Base-by-base conservation (phyloP, 2,329 filamentous ascomycete genomes). In the Neofusicoccum laricinum region DNA sequence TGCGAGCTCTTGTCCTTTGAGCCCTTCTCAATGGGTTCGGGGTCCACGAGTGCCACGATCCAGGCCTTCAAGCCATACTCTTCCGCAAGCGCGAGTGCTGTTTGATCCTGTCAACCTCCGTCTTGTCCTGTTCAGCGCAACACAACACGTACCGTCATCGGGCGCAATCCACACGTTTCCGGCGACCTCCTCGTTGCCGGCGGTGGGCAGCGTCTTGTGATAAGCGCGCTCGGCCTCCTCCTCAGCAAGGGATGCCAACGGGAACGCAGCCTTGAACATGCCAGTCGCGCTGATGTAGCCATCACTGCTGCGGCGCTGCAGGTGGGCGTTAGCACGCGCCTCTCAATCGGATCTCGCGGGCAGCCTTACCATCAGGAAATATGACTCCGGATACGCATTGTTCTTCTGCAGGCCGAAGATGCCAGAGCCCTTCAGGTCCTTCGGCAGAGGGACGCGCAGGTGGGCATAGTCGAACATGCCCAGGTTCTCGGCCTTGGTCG, bases 131-230 rank as follows among this genome's bases (percentile, higher is more conserved):
- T 15, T 14, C 17, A 12, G 41, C n/a, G 15, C n/a, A 21, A 11
- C 8, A 11, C 4, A 25, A 21, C 15, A 55, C 73, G 65, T 81
- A 90, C 87, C 87, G 75, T 86, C 81, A 68, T 89, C 84, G 5
- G 94, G 93, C 51, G 92, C 88, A 58, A 98, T 93, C 95, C 95
- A 99, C 61, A 99, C 88, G 77, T 97, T 99, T 50, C 95, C 95
- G 30, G 95, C 95, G 34, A 95, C 93, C 82, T 98, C 95, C 74
- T 98, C 93, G 64, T 85, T 84, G 71, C 93, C 96, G 10, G 93
- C 96, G 34, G 90, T 90, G 38, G 86, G 79, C 32, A 95, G 88
- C 6, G 85, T 86, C 81, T 97, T 97, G 79, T 99, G 89, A 78
- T 92, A 93, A 71, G 85, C 87, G 74, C 91, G 89, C 81, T 96